Percentiles rank a stretch among this genome's conserved stretches.
Evolutionary conservation across 192 early-diverging fungal genomes (phyloP).

Genomic region (Coemansia sp.): DNA sequence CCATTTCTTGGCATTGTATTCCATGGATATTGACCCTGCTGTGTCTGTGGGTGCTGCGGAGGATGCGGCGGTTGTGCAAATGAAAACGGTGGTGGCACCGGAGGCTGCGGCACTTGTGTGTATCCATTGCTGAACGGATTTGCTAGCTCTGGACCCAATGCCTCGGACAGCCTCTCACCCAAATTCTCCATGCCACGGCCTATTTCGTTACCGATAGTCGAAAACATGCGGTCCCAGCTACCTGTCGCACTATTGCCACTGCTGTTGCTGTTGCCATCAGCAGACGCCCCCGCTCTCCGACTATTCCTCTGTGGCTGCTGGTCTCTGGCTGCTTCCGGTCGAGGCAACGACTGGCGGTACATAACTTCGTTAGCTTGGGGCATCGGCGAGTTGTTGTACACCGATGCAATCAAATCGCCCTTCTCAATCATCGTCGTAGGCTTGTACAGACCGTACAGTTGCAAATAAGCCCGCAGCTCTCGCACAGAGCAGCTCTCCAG

Average conservation of each 20-base stretch:
- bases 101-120: not conserved
- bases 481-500: constrained; percentile 24
- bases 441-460: constrained; percentile 34
- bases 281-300: too few relatives aligned
- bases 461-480: constrained; percentile 40
- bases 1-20: not conserved
- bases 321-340: not conserved
- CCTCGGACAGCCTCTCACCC: constrained; percentile 16
- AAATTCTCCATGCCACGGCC: constrained; percentile 33
- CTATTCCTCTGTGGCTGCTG: not conserved
- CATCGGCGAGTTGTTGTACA: constrained; percentile 41
- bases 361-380: constrained; percentile 33
- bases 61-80: constrained; percentile 3
- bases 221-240: constrained; percentile 45
- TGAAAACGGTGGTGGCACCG: not conserved
- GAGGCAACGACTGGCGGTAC: constrained; percentile 35
- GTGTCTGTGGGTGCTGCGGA: not conserved
- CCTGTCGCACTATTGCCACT: not conserved
- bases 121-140: not conserved
- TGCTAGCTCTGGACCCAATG: constrained; percentile 23
- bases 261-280: constrained; percentile 8
- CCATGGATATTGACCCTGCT: not conserved
- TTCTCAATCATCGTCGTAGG: constrained; percentile 41
- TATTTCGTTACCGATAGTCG: constrained; percentile 37
- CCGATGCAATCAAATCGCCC: constrained; percentile 33